phyloP scores from a whole-genome alignment of 768 basidiomycete genomes.

The Amanita rubescens region DNA sequence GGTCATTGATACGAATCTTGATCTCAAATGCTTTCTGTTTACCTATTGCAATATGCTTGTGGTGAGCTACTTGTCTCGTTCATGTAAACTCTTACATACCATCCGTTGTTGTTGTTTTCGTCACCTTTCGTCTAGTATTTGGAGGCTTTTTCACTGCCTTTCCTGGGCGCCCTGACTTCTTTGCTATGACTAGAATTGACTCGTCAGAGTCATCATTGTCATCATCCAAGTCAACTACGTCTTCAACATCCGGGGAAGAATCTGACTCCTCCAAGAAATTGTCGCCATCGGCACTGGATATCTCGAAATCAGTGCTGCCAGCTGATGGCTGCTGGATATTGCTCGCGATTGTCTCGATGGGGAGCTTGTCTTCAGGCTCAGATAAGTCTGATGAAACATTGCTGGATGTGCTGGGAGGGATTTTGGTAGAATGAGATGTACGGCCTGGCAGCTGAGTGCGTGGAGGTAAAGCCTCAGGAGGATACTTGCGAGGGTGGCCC shows the following conservation, averaged over 20 bases:
- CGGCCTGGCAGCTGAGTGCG: neutral
- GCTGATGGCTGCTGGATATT: neutral
- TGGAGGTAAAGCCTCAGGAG: neutral
- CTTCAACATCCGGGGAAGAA: neutral
- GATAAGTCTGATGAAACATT: neutral
- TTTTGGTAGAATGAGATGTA: neutral
- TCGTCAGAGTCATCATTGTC: neutral
- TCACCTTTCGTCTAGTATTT: neutral
- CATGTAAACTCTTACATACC: neutral
- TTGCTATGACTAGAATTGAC: neutral
- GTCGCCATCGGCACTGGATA: neutral
- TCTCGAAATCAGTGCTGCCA: neutral
- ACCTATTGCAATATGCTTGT: neutral
- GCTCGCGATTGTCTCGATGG: slow-evolving; percentile 1
- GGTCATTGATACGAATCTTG: slow-evolving; percentile 2
- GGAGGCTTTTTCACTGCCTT: neutral
- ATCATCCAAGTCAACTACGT: neutral
- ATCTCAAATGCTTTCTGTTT: slow-evolving; percentile 1
- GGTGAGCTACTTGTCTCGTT: slow-evolving; percentile 1
- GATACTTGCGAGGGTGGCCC: neutral
- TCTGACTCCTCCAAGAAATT: neutral
- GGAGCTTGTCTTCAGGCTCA: neutral
- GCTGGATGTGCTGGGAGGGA: neutral
- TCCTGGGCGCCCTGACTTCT: neutral
- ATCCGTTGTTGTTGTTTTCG: neutral